Evolutionary conservation across 176 grass and related monocot species (phyloP).

Genomic region (Typha latifolia): DNA sequence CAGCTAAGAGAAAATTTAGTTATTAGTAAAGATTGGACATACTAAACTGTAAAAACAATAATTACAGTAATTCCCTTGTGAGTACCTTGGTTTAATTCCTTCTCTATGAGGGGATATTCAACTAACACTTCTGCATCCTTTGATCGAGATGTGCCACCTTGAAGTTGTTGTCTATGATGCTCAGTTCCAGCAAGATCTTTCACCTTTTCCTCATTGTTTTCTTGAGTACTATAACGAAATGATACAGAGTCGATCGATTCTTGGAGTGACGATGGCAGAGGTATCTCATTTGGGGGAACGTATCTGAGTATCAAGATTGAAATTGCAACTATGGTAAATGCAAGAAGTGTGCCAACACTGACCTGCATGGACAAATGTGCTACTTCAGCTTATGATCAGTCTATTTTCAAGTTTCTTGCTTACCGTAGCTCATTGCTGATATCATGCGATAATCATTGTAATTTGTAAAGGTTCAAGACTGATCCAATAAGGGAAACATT

Average conservation of each 20-base stretch:
- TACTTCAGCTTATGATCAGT: background rate
- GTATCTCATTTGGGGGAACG: slow-evolving; percentile 54
- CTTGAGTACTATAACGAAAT: slow-evolving; percentile 9
- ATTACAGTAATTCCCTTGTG: background rate
- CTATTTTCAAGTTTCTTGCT: slow-evolving; percentile 9
- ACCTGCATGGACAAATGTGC: slow-evolving; percentile 47
- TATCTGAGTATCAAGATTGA: slow-evolving; percentile 82
- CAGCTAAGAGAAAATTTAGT: background rate
- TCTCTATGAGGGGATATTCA: background rate
- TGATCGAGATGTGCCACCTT: background rate
- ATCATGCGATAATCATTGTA: too few relatives aligned
- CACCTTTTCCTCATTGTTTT: slow-evolving; percentile 15
- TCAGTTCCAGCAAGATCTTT: slow-evolving; percentile 18
- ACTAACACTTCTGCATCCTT: background rate
- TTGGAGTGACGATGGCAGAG: slow-evolving; percentile 35
- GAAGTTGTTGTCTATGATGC: slow-evolving; percentile 1
- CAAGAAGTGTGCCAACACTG: slow-evolving; percentile 79
- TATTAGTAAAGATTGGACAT: background rate
- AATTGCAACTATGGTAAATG: slow-evolving; percentile 63
- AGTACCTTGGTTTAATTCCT: background rate
- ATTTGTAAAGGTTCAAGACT: too few relatives aligned
- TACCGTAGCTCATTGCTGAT: slow-evolving; percentile 11
- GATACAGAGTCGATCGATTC: slow-evolving; percentile 34
- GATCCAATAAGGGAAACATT: too few relatives aligned
- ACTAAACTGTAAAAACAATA: slow-evolving; percentile 1